phyloP scores from a whole-genome alignment of 495 filamentous ascomycete species.

The Xylaria venustula region DNA sequence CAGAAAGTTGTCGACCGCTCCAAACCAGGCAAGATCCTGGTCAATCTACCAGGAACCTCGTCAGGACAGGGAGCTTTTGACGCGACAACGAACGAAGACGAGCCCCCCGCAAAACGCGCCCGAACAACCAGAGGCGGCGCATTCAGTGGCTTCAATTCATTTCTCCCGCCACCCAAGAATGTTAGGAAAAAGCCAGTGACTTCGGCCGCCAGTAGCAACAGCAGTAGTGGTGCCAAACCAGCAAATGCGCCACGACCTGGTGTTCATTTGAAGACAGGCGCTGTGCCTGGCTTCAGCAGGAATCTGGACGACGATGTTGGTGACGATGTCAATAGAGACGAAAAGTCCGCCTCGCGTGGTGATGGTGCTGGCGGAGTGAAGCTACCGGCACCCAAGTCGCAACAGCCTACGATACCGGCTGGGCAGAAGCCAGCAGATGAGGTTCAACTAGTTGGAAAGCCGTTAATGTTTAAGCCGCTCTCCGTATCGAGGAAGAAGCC shows the following conservation, averaged over 20 bases:
- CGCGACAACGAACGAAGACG: constrained; percentile 38
- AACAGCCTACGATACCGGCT: constrained; percentile 41
- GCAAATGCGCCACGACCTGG: constrained; percentile 41
- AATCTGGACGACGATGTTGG: constrained; percentile 35
- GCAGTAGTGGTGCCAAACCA: constrained; percentile 3
- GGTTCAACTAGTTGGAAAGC: constrained; percentile 69
- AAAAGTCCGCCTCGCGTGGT: constrained; percentile 3
- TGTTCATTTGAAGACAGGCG: constrained; percentile 75
- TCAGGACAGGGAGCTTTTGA: constrained; percentile 32
- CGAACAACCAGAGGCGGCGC: constrained; percentile 49
- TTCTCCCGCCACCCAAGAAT: constrained; percentile 84
- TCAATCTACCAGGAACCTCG: constrained; percentile 62
- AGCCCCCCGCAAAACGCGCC: constrained; percentile 70
- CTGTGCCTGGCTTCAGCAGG: constrained; percentile 74
- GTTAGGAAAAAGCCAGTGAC: constrained; percentile 31
- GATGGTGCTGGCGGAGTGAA: constrained; percentile 12
- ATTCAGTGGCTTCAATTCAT: constrained; percentile 78
- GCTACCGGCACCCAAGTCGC: constrained; percentile 28
- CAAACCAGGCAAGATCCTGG: constrained; percentile 77
- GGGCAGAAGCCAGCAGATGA: constrained; percentile 53
- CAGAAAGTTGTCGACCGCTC: constrained; percentile 76
- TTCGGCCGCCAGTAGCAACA: constrained; percentile 13
- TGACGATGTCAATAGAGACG: constrained; percentile 17
- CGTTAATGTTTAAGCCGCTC: constrained; percentile 84
- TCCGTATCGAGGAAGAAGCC: constrained; percentile 72